Conservation (phyloP, 768 basidiomycete genomes). For the Suillus lakei region DNA sequence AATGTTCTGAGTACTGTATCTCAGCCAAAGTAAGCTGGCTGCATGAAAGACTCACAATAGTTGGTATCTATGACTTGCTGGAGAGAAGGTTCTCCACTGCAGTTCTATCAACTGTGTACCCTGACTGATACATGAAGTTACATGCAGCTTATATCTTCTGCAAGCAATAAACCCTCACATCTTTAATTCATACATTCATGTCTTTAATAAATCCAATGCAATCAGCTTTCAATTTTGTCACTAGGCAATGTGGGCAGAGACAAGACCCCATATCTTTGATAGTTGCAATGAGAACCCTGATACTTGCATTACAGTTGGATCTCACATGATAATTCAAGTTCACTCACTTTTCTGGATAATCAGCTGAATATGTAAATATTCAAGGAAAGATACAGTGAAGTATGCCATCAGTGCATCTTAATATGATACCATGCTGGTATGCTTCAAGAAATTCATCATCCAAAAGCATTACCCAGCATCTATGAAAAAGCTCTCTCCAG, state of each 20-base stretch:
- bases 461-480: constrained; percentile 7
- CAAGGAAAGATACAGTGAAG: constrained; percentile 19
- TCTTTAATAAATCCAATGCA: constrained; percentile 12
- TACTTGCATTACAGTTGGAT: not conserved
- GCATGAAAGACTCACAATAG: not conserved
- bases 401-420: constrained; percentile 18
- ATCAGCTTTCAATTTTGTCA: constrained; percentile 19
- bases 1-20: constrained; percentile 29
- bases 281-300: constrained; percentile 29
- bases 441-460: constrained; percentile 21
- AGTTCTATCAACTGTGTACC: not conserved
- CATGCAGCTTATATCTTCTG: not conserved
- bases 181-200: too few relatives aligned
- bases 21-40: too few relatives aligned
- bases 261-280: constrained; percentile 33
- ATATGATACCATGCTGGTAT: constrained; percentile 19
- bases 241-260: constrained; percentile 34
- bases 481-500: constrained; percentile 23
- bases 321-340: not conserved
- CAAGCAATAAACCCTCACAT: too few relatives aligned
- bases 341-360: constrained; percentile 26
- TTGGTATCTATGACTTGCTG: not conserved
- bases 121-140: not conserved
- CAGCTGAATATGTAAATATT: constrained; percentile 20
- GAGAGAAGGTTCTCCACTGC: not conserved